Base-by-base conservation (phyloP, 225 moss, liverwort and hornwort species). In the Antitrichia curtipendula region DNA sequence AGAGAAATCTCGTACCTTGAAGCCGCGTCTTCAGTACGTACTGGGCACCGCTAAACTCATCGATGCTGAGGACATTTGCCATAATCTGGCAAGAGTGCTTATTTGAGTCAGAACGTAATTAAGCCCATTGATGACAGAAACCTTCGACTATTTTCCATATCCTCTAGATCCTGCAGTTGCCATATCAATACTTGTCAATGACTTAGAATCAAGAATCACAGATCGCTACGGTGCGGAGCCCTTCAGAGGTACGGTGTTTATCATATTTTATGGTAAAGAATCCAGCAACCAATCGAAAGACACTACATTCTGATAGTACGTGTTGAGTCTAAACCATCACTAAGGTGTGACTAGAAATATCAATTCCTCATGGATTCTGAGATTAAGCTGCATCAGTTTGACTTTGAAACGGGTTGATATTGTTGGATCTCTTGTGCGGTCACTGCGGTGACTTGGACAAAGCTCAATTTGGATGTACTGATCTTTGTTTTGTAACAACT, bases 51-150 rank as follows among this genome's bases (percentile, higher is more conserved):
- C 93, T 92, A 68, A 94, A 86, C 77, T 97, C 95, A 75, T 94
- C 90, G 23, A 97, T 94, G 62, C 95, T 93, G 65, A 93, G 85
- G 49, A 90, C 95, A 88, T 95, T 92, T 36, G 93, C 92, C 94
- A 93, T 94, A 84, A 92, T 95, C 64, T 96, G 95, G 89, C 98
- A 96, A 59, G 93, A 94, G 83, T 96, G 95, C 58, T 96, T 95
- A 88, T 94, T 81, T 36, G 23, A 98, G 81, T 98, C 95, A 8
- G 95, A 95, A 16, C 18, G 57, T 5, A 38, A 38, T 27, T 38
- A 66, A 98, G 93, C 9, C 96, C 94, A 86, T 95, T 91, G 62
- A 95, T 96, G 8, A 95, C 89, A 54, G 96, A 93, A 84, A 96
- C 92, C 52, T 84, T 93, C 50, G 92, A 92, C 85, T 92, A 95